phyloP scores from a whole-genome alignment of 192 early-diverging fungal genomes.

The Podochytrium sp. region DNA sequence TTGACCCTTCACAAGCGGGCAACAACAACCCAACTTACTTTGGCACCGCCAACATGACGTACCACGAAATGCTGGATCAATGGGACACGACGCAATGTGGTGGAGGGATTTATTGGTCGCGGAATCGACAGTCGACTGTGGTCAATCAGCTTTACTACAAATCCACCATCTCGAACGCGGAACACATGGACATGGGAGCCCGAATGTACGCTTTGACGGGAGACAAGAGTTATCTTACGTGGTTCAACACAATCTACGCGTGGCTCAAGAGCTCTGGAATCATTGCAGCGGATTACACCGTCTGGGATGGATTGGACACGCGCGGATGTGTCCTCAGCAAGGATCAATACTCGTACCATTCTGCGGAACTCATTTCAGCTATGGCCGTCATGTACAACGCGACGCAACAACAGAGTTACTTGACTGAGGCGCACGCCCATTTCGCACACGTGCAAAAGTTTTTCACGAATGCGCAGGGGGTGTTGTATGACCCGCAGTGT shows the following conservation, averaged over 20 bases:
- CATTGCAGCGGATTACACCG: constrained; percentile 9
- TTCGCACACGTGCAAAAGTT: not conserved
- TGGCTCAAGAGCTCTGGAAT: constrained; percentile 38
- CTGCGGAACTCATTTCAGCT: constrained; percentile 21
- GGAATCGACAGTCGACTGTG: not conserved
- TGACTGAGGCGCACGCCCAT: not conserved
- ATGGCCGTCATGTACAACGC: constrained; percentile 9
- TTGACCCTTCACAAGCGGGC: constrained; percentile 21
- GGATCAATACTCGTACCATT: constrained; percentile 27
- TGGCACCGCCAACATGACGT: constrained; percentile 34
- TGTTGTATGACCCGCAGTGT: not conserved
- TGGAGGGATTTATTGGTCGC: constrained; percentile 55
- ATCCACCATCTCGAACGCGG: constrained; percentile 47
- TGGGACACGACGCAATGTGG: constrained; percentile 44
- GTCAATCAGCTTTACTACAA: constrained; percentile 33
- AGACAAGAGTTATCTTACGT: constrained; percentile 34
- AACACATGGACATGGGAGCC: constrained; percentile 39
- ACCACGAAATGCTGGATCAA: constrained; percentile 38
- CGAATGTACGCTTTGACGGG: constrained; percentile 34
- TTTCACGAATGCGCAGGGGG: not conserved
- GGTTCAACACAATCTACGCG: constrained; percentile 29
- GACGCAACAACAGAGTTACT: constrained; percentile 7
- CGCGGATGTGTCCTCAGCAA: not conserved
- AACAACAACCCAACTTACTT: constrained; percentile 11
- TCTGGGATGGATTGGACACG: constrained; percentile 26